Base-by-base conservation (phyloP, 441 rosid genomes). In the Eruca vesicaria region DNA sequence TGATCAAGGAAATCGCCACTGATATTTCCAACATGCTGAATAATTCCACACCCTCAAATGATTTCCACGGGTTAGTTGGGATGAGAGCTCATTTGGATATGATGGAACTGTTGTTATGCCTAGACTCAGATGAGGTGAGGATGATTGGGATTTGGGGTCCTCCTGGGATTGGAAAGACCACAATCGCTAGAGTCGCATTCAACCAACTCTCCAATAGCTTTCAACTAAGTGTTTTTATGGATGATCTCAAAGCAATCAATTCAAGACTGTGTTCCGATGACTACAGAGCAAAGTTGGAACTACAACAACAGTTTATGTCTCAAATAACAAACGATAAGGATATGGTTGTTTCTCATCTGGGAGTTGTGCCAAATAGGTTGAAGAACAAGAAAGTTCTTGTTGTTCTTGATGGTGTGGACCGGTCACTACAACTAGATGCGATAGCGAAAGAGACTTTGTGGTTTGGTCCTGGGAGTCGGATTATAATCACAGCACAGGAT, bases 301-400 rank as follows among this genome's bases (percentile, higher is more conserved):
- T 69, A 28, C 73, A 69, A 7, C 12, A 57, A 16, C 56, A 3
- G 2, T 57, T 81, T 19, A 29, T 81, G 14, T 26, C 48, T 8
- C 20, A 55, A 18, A 12, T 80, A 12, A 64, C 62, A 9, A 36
- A 8, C 56, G 23, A 50, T 2, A 7, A 50, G 4, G 21, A 50
- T 50, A 18, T 50, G 5, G 19, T 7, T 2, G 12, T 55, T 55
- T 11, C n/a, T 5, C 29, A 55, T 3, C 21, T 55, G 6, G 60
- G 31, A 55, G 15, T 55, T 55, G 56, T 1, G 0, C 0, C 28
- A 55, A 11, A 21, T 10, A 55, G 29, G 31, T 21, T 55, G 28
- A 21, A 21, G 1, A 28, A 55, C 31, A 55, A 21, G 28, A 55
- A 12, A 11, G n/a, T 55, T 23, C 15, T 55, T 55, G 31, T 12